These are phyloP conservation scores for Euphorbia corollata DNA, from an alignment of 441 rosid genomes.

Conservation along the genomic window DNA sequence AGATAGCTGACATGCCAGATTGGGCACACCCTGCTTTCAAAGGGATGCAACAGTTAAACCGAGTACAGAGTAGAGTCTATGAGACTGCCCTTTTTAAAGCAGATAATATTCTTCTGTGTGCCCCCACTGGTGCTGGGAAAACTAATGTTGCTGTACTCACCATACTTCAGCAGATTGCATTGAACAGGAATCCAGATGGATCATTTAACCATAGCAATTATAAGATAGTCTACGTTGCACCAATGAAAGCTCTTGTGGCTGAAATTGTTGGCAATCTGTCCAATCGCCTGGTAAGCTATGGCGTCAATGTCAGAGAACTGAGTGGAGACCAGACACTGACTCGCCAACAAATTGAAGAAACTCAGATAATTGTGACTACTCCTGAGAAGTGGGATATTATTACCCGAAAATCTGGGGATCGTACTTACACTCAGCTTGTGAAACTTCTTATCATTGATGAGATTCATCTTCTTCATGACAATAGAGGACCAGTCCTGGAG, in stretches of 20 bases:
- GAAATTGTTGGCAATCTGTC: slow-evolving; percentile 90
- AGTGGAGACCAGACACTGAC: slow-evolving; percentile 89
- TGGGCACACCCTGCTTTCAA: slow-evolving; percentile 95
- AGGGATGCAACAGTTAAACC: slow-evolving; percentile 83
- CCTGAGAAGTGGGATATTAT: slow-evolving; percentile 98
- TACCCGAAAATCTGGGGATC: slow-evolving; percentile 91
- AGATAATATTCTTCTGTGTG: slow-evolving; percentile 80
- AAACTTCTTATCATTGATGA: slow-evolving; percentile 86
- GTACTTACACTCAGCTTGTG: slow-evolving; percentile 85
- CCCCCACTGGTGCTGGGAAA: slow-evolving; percentile 97
- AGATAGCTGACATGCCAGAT: slow-evolving; percentile 69
- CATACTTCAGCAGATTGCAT: slow-evolving; percentile 77
- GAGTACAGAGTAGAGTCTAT: slow-evolving; percentile 85
- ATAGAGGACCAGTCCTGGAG: slow-evolving; percentile 93
- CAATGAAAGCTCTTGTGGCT: slow-evolving; percentile 95
- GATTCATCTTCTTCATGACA: slow-evolving; percentile 93
- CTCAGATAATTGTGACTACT: slow-evolving; percentile 90
- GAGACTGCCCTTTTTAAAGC: slow-evolving; percentile 70
- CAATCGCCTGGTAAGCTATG: slow-evolving; percentile 64
- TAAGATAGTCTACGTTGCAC: slow-evolving; percentile 92
- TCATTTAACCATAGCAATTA: slow-evolving; percentile 57
- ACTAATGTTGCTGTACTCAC: slow-evolving; percentile 91
- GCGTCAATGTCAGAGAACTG: slow-evolving; percentile 72
- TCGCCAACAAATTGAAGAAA: slow-evolving; percentile 90
- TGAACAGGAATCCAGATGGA: slow-evolving; percentile 55